Evolutionary conservation across 1,139 yeast genomes (phyloP).

Genomic region (Hansenula sp.): DNA sequence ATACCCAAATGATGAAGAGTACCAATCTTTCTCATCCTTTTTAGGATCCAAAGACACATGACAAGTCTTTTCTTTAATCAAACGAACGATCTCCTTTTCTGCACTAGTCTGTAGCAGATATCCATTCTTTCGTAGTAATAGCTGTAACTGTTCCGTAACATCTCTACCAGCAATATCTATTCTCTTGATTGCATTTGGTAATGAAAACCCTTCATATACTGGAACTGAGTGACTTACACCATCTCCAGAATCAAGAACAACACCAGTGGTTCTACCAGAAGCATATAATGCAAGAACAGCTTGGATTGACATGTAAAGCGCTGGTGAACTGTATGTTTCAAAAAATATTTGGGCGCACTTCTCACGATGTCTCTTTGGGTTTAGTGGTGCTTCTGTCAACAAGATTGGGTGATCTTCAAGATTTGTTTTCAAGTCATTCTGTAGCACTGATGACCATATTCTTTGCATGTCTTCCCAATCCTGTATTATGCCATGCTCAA

Average conservation of each 20-base stretch:
- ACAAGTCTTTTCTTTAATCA: constrained; percentile 73
- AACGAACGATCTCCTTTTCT: constrained; percentile 77
- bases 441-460: constrained; percentile 65
- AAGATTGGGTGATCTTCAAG: constrained; percentile 83
- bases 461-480: constrained; percentile 87
- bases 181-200: constrained; percentile 70
- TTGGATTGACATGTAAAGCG: constrained; percentile 77
- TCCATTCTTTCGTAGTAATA: constrained; percentile 66
- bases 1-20: constrained; percentile 21
- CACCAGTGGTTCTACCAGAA: constrained; percentile 86
- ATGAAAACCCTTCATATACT: constrained; percentile 81
- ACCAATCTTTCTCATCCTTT: constrained; percentile 62
- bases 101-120: constrained; percentile 60
- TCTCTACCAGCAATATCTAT: constrained; percentile 87
- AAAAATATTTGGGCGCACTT: constrained; percentile 73
- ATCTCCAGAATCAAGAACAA: constrained; percentile 87
- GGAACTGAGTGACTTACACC: constrained; percentile 90
- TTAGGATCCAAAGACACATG: constrained; percentile 66
- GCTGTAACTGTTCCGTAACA: constrained; percentile 70
- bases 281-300: constrained; percentile 86
- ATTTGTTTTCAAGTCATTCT: constrained; percentile 60
- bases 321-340: constrained; percentile 85
- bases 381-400: constrained; percentile 86
- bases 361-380: constrained; percentile 69
- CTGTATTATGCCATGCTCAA: constrained; percentile 75